Evolutionary conservation across 257 asterid species (phyloP), one percentile per base, ranked within the genome.

Genomic region (Salvia miltiorrhiza): DNA sequence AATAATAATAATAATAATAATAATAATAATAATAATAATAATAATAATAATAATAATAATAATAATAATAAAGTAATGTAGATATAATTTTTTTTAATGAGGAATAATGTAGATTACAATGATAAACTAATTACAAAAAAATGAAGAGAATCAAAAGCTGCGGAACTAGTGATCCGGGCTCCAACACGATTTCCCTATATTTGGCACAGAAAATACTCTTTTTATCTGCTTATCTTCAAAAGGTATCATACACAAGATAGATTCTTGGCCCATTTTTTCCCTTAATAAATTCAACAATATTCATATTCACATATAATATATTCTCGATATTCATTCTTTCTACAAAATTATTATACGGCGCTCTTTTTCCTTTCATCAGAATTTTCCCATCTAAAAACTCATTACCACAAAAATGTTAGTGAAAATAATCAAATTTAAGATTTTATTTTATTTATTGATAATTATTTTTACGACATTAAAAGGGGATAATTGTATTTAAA

Each of bases 261-360:
- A 14, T 61, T 63, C 41, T 54, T 19, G 76, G 76, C 71, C 76
- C 71, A 62, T 44, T 72, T 72, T 4, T 63, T 41, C 14, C 33
- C 13, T 24, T 10, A 41, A 54, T 26, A 2, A 33, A 12, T 20
- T 26, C 1, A 0, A 3, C 26, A 26, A 63, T 11, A 65, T 41
- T 21, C 65, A 32, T 3, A 1, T 11, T 23, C 60, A 10, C n/a
- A 11, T 4, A 53, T 53, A 8, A 43, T 17, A 17, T 48, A 26
- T 26, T 26, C 30, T 26, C 3, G 1, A 26, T 26, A 26, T 1
- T 26, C 1, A 3, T 26, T 1, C 4, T 1, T 26, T 26, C 30
- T 26, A 1, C 4, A 30, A 6, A 30, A 30, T 30, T 30, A 6
- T 30, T 30, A 1, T 4, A 30, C 5, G 5, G 5, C 0, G 4